Percentiles rank a stretch among this genome's conserved stretches.
Evolutionary conservation across 352 stramenopile genomes (phyloP).

Genomic region (Globisporangium carolinianum): DNA sequence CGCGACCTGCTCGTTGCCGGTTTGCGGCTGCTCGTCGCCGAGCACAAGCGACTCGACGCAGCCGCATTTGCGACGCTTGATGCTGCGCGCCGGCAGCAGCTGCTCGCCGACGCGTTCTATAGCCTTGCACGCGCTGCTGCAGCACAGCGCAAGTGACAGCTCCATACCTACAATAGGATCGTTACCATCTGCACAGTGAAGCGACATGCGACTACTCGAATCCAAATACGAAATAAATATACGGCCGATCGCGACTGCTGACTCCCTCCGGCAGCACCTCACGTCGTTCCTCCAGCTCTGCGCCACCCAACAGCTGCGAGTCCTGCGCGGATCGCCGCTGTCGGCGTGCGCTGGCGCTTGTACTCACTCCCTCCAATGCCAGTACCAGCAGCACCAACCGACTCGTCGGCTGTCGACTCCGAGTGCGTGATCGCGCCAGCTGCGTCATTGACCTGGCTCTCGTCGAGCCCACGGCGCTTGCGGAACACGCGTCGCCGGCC

Average conservation of each 20-base stretch:
- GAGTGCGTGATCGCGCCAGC: conserved; percentile 3
- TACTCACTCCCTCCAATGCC: conserved; percentile 20
- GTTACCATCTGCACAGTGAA: too few species aligned
- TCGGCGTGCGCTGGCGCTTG: conserved; percentile 29
- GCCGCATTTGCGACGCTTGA: conserved; percentile 26
- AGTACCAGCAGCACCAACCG: neutral
- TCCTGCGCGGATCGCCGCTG: conserved; percentile 26
- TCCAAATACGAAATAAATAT: conserved; percentile 7
- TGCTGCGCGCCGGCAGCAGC: conserved; percentile 9
- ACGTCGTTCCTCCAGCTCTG: neutral
- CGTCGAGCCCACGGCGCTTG: conserved; percentile 27
- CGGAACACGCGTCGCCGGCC: conserved; percentile 45
- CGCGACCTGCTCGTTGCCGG: conserved; percentile 62
- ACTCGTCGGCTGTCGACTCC: conserved; percentile 37
- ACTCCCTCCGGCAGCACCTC: neutral
- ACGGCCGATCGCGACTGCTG: neutral
- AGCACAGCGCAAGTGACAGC: conserved; percentile 3
- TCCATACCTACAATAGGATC: neutral
- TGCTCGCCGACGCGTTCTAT: conserved; percentile 3
- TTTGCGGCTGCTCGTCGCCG: conserved; percentile 46
- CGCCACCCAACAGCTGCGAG: conserved; percentile 27
- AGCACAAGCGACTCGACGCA: conserved; percentile 44
- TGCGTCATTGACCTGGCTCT: conserved; percentile 8
- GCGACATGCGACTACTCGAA: too few species aligned
- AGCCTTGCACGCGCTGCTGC: neutral